phyloP scores from a whole-genome alignment of 2,329 filamentous ascomycete species.

The Akanthomyces muscarius region DNA sequence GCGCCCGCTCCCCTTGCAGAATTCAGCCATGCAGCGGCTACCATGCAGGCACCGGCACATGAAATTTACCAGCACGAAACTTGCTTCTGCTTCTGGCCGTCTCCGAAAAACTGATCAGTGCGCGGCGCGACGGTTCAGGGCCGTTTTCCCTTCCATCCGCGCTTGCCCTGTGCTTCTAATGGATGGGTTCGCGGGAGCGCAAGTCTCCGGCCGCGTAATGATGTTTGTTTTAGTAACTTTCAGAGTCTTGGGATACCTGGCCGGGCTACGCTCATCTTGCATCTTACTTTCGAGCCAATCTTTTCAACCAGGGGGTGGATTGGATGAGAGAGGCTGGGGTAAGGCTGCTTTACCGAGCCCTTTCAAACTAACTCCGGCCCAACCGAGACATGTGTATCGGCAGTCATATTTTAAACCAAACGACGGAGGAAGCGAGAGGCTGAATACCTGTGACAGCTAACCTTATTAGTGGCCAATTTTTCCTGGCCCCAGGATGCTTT shows the following conservation, averaged over 20 bases:
- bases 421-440: not conserved
- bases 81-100: not conserved
- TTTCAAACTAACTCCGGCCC: not conserved
- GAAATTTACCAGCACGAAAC: not conserved
- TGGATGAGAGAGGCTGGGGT: not conserved
- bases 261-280: not conserved
- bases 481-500: not conserved
- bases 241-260: not conserved
- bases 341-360: not conserved
- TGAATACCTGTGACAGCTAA: not conserved
- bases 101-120: not conserved
- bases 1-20: not conserved
- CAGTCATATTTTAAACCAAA: not conserved
- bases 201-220: not conserved
- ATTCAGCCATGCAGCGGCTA: not conserved
- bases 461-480: not conserved
- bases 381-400: constrained; percentile 1
- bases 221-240: not conserved
- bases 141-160: not conserved
- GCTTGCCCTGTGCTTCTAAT: not conserved
- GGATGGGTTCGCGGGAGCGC: not conserved
- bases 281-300: not conserved
- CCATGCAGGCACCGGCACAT: too few species aligned
- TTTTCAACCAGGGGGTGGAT: not conserved
- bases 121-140: not conserved